Base-by-base conservation (phyloP, 2,329 filamentous ascomycete species). In the Alternaria ethzedia region DNA sequence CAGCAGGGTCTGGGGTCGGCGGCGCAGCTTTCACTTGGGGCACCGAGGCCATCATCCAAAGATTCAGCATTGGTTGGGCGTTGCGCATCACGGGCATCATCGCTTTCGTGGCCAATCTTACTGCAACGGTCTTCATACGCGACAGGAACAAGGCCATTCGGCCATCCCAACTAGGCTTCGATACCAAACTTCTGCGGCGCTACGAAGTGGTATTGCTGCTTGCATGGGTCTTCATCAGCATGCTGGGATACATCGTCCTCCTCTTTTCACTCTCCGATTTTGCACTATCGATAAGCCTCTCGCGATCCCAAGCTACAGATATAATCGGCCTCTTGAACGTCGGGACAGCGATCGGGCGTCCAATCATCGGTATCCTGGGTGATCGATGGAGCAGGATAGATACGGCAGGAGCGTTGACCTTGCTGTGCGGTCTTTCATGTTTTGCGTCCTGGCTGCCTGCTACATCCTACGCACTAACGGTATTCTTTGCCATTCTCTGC, bases 261-360 rank as follows among this genome's bases (percentile, higher is more conserved):
- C 70, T 86, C 1, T 85, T 80, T 65, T 83, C 80, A 8, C 64
- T 86, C n/a, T 80, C 83, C 0, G 81, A 83, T 59, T 86, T 83
- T 65, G 83, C 81, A 2, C 67, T 77, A 11, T 82, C 78, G 7
- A 80, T 85, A 13, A 82, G 82, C 0, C 67, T 86, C 0, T 73
- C 71, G 21, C 69, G 76, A 26, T 63, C 66, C 1, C 77, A 84
- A 63, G 82, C 83, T 4, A 78, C 81, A 1, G 70, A 75, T n/a
- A 63, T 84, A 5, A 81, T 79, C 21, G 83, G 79, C 0, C 62
- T 85, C 5, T 65, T 86, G 30, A 86, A 86, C 61, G 65, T 86
- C 1, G 84, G 84, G 0, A 83, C 82, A 2, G 82, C 81, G 0
- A 41, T 86, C 28, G 84, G 84, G 15, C 72, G 85, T 11, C 85